These are phyloP conservation scores for Malassezia dermatis DNA, from an alignment of 1,284 basidiomycete species.

Conservation along the genomic window DNA sequence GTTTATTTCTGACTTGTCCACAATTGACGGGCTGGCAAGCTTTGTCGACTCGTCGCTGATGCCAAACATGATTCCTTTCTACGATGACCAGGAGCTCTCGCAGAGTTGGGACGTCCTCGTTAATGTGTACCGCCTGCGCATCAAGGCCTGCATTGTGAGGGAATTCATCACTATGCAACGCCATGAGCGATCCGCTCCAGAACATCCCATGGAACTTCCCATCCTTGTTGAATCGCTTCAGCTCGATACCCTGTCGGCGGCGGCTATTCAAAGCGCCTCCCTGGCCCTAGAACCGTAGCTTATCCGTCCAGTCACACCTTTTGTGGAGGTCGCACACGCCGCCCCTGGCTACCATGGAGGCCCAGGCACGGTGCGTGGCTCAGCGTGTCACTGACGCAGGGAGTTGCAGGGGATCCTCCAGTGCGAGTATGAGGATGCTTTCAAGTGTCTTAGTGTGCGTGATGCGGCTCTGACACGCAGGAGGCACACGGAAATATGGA, in stretches of 20 bases:
- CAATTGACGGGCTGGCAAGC: constrained; percentile 31
- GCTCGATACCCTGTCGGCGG: constrained; percentile 13
- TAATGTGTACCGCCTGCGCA: constrained; percentile 16
- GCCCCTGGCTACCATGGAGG: not conserved
- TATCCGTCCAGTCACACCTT: not conserved
- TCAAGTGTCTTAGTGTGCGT: not conserved
- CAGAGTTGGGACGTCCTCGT: constrained; percentile 15
- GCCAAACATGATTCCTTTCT: constrained; percentile 16
- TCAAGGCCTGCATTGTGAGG: constrained; percentile 15
- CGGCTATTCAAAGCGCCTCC: constrained; percentile 13
- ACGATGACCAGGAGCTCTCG: constrained; percentile 17
- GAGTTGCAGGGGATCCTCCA: constrained; percentile 11
- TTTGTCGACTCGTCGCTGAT: constrained; percentile 29
- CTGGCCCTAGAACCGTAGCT: constrained; percentile 5
- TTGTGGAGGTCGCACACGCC: not conserved
- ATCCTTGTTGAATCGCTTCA: constrained; percentile 13
- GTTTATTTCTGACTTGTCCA: constrained; percentile 37
- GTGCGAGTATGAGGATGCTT: constrained; percentile 9
- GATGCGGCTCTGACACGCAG: not conserved
- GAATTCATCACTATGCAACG: constrained; percentile 11
- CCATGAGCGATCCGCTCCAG: not conserved
- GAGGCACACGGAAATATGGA: constrained; percentile 6
- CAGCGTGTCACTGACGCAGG: not conserved
- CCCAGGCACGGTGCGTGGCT: not conserved
- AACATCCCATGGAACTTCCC: constrained; percentile 8